phyloP scores from a whole-genome alignment of 2,329 filamentous ascomycete species.

The Stachybotrys echinatus region DNA sequence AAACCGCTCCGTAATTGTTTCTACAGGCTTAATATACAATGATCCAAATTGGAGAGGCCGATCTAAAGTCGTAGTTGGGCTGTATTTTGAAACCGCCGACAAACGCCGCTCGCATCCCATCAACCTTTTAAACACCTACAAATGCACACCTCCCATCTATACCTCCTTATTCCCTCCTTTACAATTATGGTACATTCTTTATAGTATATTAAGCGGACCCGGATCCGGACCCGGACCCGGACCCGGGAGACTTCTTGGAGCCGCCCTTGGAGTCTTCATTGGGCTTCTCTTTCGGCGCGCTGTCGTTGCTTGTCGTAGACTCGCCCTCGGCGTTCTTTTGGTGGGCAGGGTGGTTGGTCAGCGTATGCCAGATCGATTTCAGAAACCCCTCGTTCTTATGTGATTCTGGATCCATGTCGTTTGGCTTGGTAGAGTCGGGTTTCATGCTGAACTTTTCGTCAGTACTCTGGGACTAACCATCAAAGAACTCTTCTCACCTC shows the following conservation, averaged over 20 bases:
- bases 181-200: constrained; percentile 8
- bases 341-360: constrained; percentile 70
- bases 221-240: too few species aligned
- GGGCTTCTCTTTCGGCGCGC: constrained; percentile 14
- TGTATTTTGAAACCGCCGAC: constrained; percentile 8
- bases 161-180: constrained; percentile 13
- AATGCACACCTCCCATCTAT: constrained; percentile 24
- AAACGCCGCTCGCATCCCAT: constrained; percentile 11
- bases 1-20: constrained; percentile 9
- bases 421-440: not conserved
- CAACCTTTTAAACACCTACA: constrained; percentile 31
- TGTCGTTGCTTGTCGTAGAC: constrained; percentile 14
- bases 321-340: constrained; percentile 29
- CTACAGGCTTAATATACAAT: constrained; percentile 26
- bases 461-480: not conserved
- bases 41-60: constrained; percentile 16
- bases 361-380: constrained; percentile 86
- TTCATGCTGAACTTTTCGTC: not conserved
- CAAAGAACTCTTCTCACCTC: constrained; percentile 19
- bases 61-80: constrained; percentile 18
- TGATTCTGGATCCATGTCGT: constrained; percentile 28
- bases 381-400: constrained; percentile 86
- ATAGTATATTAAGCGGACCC: constrained; percentile 19
- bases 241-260: constrained; percentile 27
- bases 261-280: constrained; percentile 20